Base-by-base conservation (phyloP, 257 asterid genomes). In the Nicotiana tabacum region DNA sequence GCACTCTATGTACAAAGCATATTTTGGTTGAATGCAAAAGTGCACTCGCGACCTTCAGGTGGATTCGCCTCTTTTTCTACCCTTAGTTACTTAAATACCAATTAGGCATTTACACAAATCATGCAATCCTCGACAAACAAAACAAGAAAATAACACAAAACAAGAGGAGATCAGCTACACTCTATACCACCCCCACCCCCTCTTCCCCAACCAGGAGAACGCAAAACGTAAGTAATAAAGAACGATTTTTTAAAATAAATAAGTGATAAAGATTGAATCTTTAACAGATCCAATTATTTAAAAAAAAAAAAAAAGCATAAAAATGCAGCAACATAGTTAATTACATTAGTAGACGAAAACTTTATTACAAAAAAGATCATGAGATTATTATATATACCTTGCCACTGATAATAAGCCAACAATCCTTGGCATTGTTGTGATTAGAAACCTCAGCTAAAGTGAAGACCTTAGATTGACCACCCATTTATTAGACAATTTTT, bases 321-420 rank as follows among this genome's bases (percentile, higher is more conserved):
- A 72, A 46, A 4, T 72, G 15, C 35, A 46, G 61, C 60, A 11
- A 46, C 60, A 9, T n/a, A 35, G 21, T 74, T 48, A 51, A 0
- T 27, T 6, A 74, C 43, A 70, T 72, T 35, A 15, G 29, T 15
- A 33, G 27, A 29, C 27, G 80, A 76, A 76, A 51, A 12, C 16
- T 27, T 76, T 11, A 51, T n/a, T 18, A 51, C 27, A 74, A 35
- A 8, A 39, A 43, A 32, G 3, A 3, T 67, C 0, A 35, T 35
- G 9, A 76, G 64, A 48, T 48, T 1, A 13, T 7, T 3, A 4
- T 35, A 43, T 68, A 76, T 76, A 76, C 80, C 80, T 76, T 76
- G 80, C 80, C 80, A 76, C 64, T 51, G 16, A 76, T 76, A 27
- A 76, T 76, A 61, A 76, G 64, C 80, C 80, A 76, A 51, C 80